phyloP scores from a whole-genome alignment of 495 filamentous ascomycete species.

The Poronia punctata region DNA sequence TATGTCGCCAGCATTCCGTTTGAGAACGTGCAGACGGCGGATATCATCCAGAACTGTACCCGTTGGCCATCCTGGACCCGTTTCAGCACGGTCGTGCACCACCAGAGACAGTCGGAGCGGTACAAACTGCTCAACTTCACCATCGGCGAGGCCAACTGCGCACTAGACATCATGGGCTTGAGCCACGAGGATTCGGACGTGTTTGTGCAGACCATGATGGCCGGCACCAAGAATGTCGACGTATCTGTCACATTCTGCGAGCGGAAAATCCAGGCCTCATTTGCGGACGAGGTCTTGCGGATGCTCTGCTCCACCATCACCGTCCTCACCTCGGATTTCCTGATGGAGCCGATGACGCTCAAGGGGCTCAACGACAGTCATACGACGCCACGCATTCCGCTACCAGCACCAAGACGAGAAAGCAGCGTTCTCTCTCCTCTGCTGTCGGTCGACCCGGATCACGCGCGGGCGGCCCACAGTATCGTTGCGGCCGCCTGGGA shows the following conservation, averaged over 20 bases:
- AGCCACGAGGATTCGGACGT: constrained; percentile 35
- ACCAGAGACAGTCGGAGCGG: constrained; percentile 26
- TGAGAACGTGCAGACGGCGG: constrained; percentile 36
- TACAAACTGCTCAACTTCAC: constrained; percentile 25
- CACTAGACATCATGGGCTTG: constrained; percentile 31
- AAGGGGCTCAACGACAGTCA: constrained; percentile 27
- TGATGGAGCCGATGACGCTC: constrained; percentile 35
- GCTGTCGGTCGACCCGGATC: constrained; percentile 16
- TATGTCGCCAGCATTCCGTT: constrained; percentile 32
- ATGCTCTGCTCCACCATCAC: constrained; percentile 36
- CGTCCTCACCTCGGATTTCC: constrained; percentile 32
- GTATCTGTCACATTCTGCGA: constrained; percentile 38
- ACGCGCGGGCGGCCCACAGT: constrained; percentile 26
- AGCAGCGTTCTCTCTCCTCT: constrained; percentile 8
- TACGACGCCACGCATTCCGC: constrained; percentile 31
- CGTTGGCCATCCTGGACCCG: constrained; percentile 44
- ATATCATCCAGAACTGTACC: constrained; percentile 41
- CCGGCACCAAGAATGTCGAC: constrained; percentile 24
- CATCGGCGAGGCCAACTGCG: constrained; percentile 33
- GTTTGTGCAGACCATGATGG: constrained; percentile 31
- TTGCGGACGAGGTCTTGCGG: constrained; percentile 35
- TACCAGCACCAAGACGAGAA: constrained; percentile 20
- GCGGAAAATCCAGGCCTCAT: constrained; percentile 28
- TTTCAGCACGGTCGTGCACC: constrained; percentile 39
- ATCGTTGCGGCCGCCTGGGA: constrained; percentile 35